Base-by-base conservation (phyloP, 331 rosid genomes). In the Acacia pycnantha region DNA sequence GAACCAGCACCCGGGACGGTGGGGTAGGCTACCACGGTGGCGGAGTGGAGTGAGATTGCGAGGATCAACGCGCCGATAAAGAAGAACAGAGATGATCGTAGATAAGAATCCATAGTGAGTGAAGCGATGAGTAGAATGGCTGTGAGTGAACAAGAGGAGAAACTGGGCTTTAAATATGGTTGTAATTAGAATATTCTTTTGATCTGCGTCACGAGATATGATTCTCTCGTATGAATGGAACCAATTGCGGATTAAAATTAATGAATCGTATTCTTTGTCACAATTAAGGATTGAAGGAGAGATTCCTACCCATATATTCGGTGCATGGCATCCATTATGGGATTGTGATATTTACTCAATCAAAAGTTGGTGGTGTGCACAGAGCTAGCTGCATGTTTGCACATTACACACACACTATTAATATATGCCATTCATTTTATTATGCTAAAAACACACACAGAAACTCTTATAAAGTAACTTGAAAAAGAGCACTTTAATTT, bases 11-110 rank as follows among this genome's bases (percentile, higher is more conserved):
- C 92, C 3, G 91, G 87, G 9, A 79, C 68, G 41, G 88, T 46
- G 35, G 93, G 91, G 67, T 91, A 89, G 74, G 91, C 94, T 16
- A 46, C 14, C 22, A 27, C 64, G n/a, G 46, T 53, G 79, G 44
- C 53, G 53, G 78, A 18, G 73, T 27, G 33, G 56, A 65, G 27
- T 29, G 78, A 47, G 65, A 82, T 59, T 12, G 62, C 22, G 44
- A 78, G 85, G 33, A 22, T 15, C 4, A 64, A 62, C 72, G 64
- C 75, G 85, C 77, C 66, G 35, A 86, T 82, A n/a, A 90, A 69
- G 68, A 72, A 56, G 61, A 75, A 59, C 44, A 64, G 15, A 12
- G 73, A 35, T 1, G 41, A 13, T 8, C 22, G 44, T 8, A 22
- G 18, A 56, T 48, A 41, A 29, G 40, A 70, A 43, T 73, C 47